A percentile compares a stretch with the other conserved stretches of the same genome.
Conservation (phyloP, 345 rosid species). For the rapeseed (Brassica napus) region DNA sequence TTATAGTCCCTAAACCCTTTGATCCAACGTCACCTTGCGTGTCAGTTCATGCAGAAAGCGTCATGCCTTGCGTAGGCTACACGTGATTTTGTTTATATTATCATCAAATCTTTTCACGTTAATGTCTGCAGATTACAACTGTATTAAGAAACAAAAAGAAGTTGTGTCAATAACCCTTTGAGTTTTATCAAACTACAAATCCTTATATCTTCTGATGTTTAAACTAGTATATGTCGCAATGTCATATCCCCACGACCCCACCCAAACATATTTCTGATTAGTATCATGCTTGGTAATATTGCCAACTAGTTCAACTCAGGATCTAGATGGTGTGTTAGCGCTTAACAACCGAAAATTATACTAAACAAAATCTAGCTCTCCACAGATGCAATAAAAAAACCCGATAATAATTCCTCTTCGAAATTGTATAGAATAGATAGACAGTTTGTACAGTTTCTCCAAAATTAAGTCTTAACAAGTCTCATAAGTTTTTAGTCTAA, state of each 20-base stretch:
- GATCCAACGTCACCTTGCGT: constrained; percentile 8
- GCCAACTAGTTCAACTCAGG: neutral
- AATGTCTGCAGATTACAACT: neutral
- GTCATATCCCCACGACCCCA: neutral
- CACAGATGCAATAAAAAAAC: neutral
- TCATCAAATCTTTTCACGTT: neutral
- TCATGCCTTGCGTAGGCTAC: constrained; percentile 37
- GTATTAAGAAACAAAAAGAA: neutral
- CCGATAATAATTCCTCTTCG: neutral
- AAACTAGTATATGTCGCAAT: neutral
- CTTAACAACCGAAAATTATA: neutral
- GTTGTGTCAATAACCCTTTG: neutral
- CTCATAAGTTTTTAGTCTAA: neutral
- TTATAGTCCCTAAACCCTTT: constrained; percentile 13
- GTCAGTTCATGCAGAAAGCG: constrained; percentile 16
- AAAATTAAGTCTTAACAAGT: neutral
- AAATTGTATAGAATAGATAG: neutral
- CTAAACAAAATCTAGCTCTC: neutral
- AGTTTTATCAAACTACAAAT: neutral
- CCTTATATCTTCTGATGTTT: neutral
- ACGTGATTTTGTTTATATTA: neutral
- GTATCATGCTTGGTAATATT: neutral
- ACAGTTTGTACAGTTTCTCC: neutral
- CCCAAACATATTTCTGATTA: neutral
- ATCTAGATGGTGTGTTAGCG: neutral